Base-by-base conservation (phyloP, 2,329 filamentous ascomycete genomes). In the Epichloe amarillans region DNA sequence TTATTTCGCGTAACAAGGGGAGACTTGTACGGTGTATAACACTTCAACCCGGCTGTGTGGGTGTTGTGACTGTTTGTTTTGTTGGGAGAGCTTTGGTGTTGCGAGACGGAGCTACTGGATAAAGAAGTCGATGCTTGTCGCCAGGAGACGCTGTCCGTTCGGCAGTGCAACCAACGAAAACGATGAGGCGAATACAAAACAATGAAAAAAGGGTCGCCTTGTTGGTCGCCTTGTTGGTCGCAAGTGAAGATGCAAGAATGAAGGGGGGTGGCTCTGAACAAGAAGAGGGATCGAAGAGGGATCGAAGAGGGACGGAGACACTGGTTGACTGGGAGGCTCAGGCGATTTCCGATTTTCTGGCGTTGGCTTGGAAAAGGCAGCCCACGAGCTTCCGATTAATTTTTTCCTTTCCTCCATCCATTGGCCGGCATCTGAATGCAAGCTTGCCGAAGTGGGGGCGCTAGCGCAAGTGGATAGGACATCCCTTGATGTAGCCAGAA, bases 361-460 rank as follows among this genome's bases (percentile, higher is more conserved):
- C 58, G 56, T 57, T 57, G 59, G 58, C 57, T 51, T 56, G 57
- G 54, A 57, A 54, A 54, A 52, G 46, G 55, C 52, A 58, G 56
- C 56, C 56, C 63, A 65, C 62, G 57, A 65, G 47, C 62, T 66
- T 63, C 64, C 66, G 55, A 51, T 30, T 33, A 61, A 64, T 59
- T 63, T 66, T 66, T 66, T 64, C 65, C 64, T 61, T 60, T 58
- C 57, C 61, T 62, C 61, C 57, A 60, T 56, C 55, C 15, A 68
- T 68, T 68, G 66, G 66, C 51, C 57, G 55, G 57, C 46, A 55
- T 52, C 55, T 62, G 57, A 55, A 53, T 61, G 59, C 65, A 61
- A 62, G 64, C 61, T 56, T 67, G 60, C 62, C 62, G 58, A 58
- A 59, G 64, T 63, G 66, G 66, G 56, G 12, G 53, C 49, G 55